Evolutionary conservation across 441 rosid genomes (phyloP).

Genomic region (Euphorbia corollata): DNA sequence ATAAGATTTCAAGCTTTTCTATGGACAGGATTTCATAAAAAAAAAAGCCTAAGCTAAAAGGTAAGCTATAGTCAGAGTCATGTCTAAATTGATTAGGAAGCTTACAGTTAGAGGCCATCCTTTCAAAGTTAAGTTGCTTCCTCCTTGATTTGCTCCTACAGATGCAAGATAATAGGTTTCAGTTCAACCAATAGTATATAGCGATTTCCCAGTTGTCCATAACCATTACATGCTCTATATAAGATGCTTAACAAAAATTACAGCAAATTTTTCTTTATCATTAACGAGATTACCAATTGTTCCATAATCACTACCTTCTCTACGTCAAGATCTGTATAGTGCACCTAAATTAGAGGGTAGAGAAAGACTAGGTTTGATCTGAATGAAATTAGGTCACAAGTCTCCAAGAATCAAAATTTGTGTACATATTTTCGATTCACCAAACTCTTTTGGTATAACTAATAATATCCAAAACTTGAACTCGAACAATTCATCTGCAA

Average conservation of each 20-base stretch:
- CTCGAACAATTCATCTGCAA: neutral
- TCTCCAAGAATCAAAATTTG: neutral
- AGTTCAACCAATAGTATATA: constrained; percentile 1
- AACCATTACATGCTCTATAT: neutral
- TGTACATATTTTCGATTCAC: neutral
- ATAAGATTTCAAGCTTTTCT: neutral
- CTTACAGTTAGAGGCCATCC: constrained; percentile 97
- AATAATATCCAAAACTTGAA: neutral
- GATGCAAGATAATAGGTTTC: neutral
- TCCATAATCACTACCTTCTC: too few relatives aligned
- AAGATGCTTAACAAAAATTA: neutral
- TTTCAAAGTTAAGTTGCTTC: constrained; percentile 74
- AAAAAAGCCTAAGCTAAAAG: too few relatives aligned
- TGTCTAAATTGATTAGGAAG: constrained; percentile 2
- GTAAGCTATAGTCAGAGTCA: neutral
- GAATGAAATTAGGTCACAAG: neutral
- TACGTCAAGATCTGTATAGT: too few relatives aligned
- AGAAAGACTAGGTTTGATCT: neutral
- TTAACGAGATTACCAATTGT: too few relatives aligned
- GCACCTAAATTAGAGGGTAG: neutral
- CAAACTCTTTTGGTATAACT: neutral
- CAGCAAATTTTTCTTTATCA: too few relatives aligned
- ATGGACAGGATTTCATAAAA: neutral
- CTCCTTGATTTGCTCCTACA: constrained; percentile 76
- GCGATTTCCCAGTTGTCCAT: neutral